A percentile compares a stretch with the other conserved stretches of the same genome.
phyloP scores from a whole-genome alignment of 257 asterid species.

The Lycium barbarum region DNA sequence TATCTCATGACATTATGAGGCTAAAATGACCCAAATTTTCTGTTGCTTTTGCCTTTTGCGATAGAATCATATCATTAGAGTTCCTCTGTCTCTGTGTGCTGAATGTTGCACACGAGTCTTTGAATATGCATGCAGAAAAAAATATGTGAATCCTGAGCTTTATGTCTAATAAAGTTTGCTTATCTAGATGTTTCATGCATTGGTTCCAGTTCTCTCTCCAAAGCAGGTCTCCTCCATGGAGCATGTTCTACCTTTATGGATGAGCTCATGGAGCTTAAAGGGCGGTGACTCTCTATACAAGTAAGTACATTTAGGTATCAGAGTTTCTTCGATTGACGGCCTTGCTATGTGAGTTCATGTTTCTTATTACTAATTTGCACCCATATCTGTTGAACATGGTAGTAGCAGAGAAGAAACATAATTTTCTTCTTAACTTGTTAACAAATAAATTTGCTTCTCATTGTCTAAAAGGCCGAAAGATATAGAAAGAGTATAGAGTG shows the following conservation, averaged over 20 bases:
- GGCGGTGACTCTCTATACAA: conserved; percentile 49
- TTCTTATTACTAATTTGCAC: not conserved
- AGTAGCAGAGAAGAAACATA: not conserved
- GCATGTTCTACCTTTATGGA: conserved; percentile 85
- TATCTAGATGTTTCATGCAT: conserved; percentile 32
- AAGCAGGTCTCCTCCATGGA: conserved; percentile 79
- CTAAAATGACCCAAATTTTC: not conserved
- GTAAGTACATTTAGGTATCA: conserved; percentile 65
- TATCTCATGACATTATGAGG: conserved; percentile 1
- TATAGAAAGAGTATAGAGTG: not conserved
- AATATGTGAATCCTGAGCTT: not conserved
- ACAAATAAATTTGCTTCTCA: not conserved
- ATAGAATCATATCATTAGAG: conserved; percentile 1
- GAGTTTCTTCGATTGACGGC: conserved; percentile 65
- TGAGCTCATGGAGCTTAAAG: conserved; percentile 62
- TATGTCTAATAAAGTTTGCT: not conserved
- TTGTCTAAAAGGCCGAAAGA: not conserved
- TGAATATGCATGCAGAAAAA: not conserved
- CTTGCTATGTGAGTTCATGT: conserved; percentile 73
- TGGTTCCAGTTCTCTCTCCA: conserved; percentile 73
- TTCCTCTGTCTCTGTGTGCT: not conserved
- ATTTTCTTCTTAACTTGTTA: not conserved
- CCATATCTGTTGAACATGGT: not conserved
- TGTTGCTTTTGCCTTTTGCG: conserved; percentile 4
- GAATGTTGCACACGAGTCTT: not conserved